Evolutionary conservation across 441 rosid genomes (phyloP).

Genomic region (Syzygium malaccense): DNA sequence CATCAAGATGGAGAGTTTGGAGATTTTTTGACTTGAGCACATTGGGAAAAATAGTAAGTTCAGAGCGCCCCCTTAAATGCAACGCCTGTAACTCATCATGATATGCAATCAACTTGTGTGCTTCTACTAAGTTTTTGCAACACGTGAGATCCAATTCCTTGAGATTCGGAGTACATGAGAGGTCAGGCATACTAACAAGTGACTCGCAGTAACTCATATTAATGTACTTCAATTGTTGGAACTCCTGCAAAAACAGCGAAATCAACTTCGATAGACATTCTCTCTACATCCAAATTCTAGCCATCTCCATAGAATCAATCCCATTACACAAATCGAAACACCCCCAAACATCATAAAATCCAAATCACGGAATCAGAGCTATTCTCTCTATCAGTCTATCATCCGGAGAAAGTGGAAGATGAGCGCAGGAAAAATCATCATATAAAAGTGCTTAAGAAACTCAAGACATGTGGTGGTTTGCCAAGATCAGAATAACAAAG

Average conservation of each 20-base stretch:
- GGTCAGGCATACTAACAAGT: not conserved
- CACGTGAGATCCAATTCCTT: accelerated
- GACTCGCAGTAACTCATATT: not conserved
- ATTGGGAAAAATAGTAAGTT: not conserved
- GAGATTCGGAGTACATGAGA: not conserved
- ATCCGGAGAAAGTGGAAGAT: not conserved
- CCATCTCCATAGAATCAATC: no score
- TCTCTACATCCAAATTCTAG: no score
- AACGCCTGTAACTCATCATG: not conserved
- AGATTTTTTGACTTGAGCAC: not conserved
- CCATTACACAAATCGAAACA: no score
- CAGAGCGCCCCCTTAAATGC: not conserved
- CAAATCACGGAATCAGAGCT: no score
- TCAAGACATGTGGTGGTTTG: no score
- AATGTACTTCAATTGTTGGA: not conserved
- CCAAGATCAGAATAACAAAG: no score
- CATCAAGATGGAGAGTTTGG: accelerated
- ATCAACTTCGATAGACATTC: not conserved
- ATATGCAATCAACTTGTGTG: not conserved
- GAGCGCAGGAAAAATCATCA: not conserved
- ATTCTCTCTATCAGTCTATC: no score
- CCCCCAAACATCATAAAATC: no score
- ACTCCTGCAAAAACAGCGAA: not conserved
- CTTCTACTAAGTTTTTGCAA: not conserved
- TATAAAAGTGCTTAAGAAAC: no score